Percentiles rank a stretch among this genome's conserved stretches.
These are phyloP conservation scores for Thymus quinquecostatus DNA, from an alignment of 257 asterid genomes.

Conservation along the genomic window DNA sequence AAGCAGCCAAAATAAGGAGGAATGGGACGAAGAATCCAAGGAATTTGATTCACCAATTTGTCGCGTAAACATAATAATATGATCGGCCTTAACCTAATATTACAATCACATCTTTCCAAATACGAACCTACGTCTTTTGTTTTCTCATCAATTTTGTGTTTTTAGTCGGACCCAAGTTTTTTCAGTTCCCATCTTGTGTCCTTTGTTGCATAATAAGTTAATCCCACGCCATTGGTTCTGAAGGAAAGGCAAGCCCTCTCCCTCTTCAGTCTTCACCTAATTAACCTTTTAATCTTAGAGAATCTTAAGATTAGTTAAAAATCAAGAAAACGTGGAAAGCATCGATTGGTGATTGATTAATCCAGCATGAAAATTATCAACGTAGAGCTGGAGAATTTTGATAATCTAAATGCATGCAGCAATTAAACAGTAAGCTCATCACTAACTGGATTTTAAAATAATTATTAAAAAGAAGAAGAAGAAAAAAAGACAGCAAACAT, in stretches of 20 bases:
- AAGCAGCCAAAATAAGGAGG: constrained; percentile 19
- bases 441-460: background rate
- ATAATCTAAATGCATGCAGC: constrained; percentile 1
- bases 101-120: background rate
- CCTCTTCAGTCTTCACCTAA: background rate
- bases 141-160: constrained; percentile 3
- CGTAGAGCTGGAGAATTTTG: constrained; percentile 1
- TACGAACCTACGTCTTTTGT: constrained; percentile 17
- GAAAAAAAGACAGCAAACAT: constrained; percentile 23
- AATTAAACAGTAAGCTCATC: background rate
- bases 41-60: constrained; percentile 38
- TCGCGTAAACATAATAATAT: constrained; percentile 24
- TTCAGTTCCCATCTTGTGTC: background rate
- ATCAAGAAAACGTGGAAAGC: constrained; percentile 19
- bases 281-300: too few species aligned
- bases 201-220: background rate
- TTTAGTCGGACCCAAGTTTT: constrained; percentile 17
- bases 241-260: background rate
- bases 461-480: too few species aligned
- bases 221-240: constrained; percentile 6
- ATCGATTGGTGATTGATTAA: constrained; percentile 14
- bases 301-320: background rate
- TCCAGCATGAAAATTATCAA: constrained; percentile 14
- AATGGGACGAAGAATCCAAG: constrained; percentile 40
- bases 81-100: constrained; percentile 19